Conservation (phyloP, 257 asterid species). For the Echites panduratus region DNA sequence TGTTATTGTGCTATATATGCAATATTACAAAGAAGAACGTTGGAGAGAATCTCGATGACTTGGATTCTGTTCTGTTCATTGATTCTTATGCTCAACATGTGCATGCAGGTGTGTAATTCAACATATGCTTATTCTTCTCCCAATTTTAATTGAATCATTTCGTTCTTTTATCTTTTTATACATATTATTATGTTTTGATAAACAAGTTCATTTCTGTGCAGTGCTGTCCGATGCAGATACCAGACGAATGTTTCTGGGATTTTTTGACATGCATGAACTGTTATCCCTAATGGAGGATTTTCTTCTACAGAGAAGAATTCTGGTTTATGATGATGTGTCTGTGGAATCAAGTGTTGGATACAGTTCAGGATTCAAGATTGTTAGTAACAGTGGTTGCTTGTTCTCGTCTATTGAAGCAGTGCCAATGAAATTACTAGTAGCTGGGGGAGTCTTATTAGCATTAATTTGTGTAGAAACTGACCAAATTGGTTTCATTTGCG, state of each 20-base stretch:
- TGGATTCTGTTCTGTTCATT: constrained; percentile 32
- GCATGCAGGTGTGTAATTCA: constrained; percentile 41
- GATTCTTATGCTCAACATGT: constrained; percentile 36
- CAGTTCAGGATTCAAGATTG: constrained; percentile 34
- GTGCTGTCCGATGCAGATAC: constrained; percentile 46
- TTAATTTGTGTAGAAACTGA: constrained; percentile 62
- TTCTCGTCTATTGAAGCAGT: constrained; percentile 43
- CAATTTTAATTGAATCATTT: not conserved
- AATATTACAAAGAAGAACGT: constrained; percentile 29
- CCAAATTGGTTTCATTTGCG: constrained; percentile 70
- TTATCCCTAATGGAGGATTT: constrained; percentile 60
- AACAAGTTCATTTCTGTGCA: constrained; percentile 34
- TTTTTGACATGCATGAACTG: constrained; percentile 48
- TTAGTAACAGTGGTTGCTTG: constrained; percentile 32
- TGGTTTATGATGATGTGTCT: constrained; percentile 35
- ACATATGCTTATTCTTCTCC: constrained; percentile 3
- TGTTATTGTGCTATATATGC: constrained; percentile 46
- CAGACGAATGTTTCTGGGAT: constrained; percentile 45
- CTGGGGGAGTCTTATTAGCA: constrained; percentile 62
- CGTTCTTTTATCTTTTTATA: not conserved
- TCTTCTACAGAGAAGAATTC: constrained; percentile 44
- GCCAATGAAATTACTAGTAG: constrained; percentile 46
- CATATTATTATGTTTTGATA: not conserved
- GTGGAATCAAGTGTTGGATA: constrained; percentile 22
- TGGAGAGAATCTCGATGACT: constrained; percentile 26